phyloP scores from a whole-genome alignment of 768 basidiomycete genomes.

The Psilocybe cyanescens region DNA sequence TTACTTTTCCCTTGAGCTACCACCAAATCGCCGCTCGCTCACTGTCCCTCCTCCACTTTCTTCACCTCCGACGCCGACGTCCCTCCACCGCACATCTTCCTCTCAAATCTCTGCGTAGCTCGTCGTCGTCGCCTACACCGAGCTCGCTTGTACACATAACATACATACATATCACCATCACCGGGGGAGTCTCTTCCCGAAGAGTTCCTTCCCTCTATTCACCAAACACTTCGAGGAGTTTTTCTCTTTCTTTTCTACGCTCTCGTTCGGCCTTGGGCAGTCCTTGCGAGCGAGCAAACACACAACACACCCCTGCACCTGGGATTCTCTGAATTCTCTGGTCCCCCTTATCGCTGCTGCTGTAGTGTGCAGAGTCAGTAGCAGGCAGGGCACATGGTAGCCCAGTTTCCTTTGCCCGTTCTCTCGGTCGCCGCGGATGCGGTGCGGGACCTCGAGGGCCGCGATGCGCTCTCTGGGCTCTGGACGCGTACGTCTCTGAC shows the following conservation, averaged over 20 bases:
- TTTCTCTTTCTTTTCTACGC: background rate
- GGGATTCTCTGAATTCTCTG: background rate
- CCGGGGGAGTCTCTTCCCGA: background rate
- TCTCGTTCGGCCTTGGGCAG: background rate
- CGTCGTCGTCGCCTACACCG: slow-evolving; percentile 2
- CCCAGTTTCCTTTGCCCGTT: slow-evolving; percentile 61
- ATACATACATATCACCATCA: too few species aligned
- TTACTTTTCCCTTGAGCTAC: slow-evolving; percentile 7
- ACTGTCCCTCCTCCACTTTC: slow-evolving; percentile 2
- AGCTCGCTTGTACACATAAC: background rate
- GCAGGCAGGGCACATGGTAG: slow-evolving; percentile 8
- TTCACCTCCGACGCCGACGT: background rate
- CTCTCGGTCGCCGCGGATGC: slow-evolving; percentile 69
- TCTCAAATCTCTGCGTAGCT: background rate
- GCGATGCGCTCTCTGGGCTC: slow-evolving; percentile 66
- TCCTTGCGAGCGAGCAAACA: background rate
- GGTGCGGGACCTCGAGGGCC: slow-evolving; percentile 68
- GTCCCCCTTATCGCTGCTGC: background rate
- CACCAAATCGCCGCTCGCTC: slow-evolving; percentile 18
- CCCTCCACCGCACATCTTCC: too few species aligned
- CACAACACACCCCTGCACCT: background rate
- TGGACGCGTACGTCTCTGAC: slow-evolving; percentile 61
- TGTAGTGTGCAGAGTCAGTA: slow-evolving; percentile 1
- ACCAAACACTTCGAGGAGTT: too few species aligned
- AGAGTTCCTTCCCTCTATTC: too few species aligned